Evolutionary conservation across 192 early-diverging fungal genomes (phyloP), one percentile per base, ranked within the genome.

Genomic region (Coemansia sp.): DNA sequence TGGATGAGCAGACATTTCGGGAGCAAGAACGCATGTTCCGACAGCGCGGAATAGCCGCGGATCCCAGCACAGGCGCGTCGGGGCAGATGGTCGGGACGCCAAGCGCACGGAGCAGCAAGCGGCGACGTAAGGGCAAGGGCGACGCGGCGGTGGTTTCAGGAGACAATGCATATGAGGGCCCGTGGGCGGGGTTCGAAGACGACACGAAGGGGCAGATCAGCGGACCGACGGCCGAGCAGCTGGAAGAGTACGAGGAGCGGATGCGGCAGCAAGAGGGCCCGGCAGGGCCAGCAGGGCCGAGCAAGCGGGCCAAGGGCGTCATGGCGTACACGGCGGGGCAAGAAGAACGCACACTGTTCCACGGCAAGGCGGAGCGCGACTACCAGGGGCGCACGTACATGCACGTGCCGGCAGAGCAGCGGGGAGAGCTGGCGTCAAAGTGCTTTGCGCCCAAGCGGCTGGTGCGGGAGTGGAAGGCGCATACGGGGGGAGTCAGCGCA

Each of bases 301-400:
- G 45, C 23, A 32, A 18, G 7, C 16, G 11, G 17, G 26, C 28
- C n/a, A 44, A 14, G 16, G 28, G 28, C 1, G 40, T 16, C 15
- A 41, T 23, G 0, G 46, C 46, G 14, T 67, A 59, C 5, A 36
- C 56, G 55, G 62, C 69, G 9, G 74, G 60, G 11, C 88, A 82
- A 46, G 69, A 76, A 6, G 97, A 99, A 71, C 88, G 76, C 47
- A 87, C 91, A 1, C 78, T 66, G 15, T 94, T 97, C 71, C 95
- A 99, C 63, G 94, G 93, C 30, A 86, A 87, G 66, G 53, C 84
- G 0, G 89, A 92, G 68, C 79, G 70, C 30, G 95, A 99, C 74
- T 97, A 97, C 77, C 81, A 91, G 58, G 95, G 95, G 18, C 71
- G 97, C 41, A 94, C 95, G 6, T 99, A 97, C 60, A 94, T 99